A percentile compares a stretch with the other conserved stretches of the same genome.
Conservation (phyloP, 306 rosid species). For the Prunus padus region DNA sequence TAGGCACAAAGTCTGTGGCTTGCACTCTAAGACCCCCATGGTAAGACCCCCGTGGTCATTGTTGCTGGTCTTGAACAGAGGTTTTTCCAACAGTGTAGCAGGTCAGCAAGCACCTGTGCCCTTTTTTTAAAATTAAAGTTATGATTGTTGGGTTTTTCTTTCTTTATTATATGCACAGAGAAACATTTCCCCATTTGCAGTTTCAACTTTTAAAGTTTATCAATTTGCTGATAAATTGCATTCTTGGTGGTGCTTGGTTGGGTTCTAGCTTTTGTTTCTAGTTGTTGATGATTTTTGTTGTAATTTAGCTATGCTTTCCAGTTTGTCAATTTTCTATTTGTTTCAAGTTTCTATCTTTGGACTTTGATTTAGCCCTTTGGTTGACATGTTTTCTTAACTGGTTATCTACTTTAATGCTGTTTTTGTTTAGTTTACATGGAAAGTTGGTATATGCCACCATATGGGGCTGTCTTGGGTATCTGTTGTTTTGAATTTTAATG, state of each 20-base stretch:
- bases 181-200: not conserved
- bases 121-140: no score
- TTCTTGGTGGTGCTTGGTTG: not conserved
- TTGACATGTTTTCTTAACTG: not conserved
- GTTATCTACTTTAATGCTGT: not conserved
- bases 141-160: not conserved
- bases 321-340: not conserved
- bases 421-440: not conserved
- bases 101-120: constrained; percentile 25
- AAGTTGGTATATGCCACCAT: not conserved
- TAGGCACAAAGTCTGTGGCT: constrained; percentile 78
- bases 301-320: not conserved
- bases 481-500: not conserved
- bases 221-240: not conserved
- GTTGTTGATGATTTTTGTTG: not conserved
- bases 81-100: constrained; percentile 99
- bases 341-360: not conserved
- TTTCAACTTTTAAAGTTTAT: not conserved
- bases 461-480: not conserved
- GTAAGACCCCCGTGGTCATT: no score
- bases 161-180: not conserved
- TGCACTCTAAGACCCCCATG: constrained; percentile 82
- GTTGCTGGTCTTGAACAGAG: constrained; percentile 79
- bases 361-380: not conserved
- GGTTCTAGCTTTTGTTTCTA: not conserved